Evolutionary conservation across 768 basidiomycete genomes (phyloP), one percentile per base, ranked within the genome.

Genomic region (Suillus cothurnatus): DNA sequence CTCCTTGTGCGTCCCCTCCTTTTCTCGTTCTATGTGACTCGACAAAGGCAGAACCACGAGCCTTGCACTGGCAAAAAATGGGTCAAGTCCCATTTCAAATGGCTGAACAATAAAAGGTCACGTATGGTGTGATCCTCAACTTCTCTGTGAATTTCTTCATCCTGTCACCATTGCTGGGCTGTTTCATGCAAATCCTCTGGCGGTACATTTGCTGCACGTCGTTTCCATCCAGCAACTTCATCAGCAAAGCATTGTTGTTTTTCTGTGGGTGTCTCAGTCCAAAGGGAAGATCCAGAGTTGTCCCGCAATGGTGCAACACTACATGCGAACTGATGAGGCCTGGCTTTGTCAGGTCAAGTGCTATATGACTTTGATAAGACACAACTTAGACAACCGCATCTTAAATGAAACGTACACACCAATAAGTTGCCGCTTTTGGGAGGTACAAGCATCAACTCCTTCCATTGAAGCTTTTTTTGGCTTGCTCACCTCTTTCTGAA

Each of bases 361-460:
- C 94, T 95, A 68, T n/a, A 12, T 28, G 19, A 21, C 31, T 23
- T 52, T 7, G 41, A 52, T 62, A 32, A 50, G 52, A 34, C 31
- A 12, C 36, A 17, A 26, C 21, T 9, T 3, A 58, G 21, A 14
- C 31, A 41, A 52, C 5, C 50, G 34, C 39, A 19, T 32, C 31
- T 59, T 39, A 21, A 11, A 55, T 38, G 52, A 32, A 21, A 85
- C 91, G 67, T 70, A 96, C 94, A 89, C 56, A 85, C 85, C 6
- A 96, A 81, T 15, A 97, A 76, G 67, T 92, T 92, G 2, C 92
- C 89, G 1, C 88, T 86, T 23, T 90, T 87, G 0, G 97, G 97
- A 2, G 97, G 97, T 1, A 92, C 91, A 53, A 99, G 84, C 97
- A 99, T 99, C 97, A 97, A 99, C 75, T 96, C 95, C 23, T 98